Conservation (phyloP, 1,139 yeast genomes). For the Schwanniomyces etchellsii region DNA sequence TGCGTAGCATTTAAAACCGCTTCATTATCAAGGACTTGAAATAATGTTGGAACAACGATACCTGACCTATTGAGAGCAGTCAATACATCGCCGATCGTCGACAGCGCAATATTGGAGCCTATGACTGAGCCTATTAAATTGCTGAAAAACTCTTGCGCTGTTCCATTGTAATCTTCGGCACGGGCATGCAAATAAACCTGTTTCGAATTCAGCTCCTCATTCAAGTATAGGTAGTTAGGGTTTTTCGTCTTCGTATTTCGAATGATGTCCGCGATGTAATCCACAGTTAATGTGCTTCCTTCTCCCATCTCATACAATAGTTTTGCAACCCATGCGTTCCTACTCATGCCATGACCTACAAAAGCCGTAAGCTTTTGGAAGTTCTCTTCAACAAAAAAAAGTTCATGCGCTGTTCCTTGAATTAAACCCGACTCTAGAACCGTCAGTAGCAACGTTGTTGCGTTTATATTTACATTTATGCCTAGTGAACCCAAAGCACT, state of each 20-base stretch:
- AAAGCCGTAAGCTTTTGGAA: conserved; percentile 19
- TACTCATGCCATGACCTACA: conserved; percentile 20
- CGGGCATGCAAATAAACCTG: conserved; percentile 11
- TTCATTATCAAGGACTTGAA: conserved; percentile 21
- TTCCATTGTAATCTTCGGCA: conserved; percentile 19
- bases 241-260: conserved; percentile 20
- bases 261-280: conserved; percentile 22
- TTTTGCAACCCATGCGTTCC: conserved; percentile 23
- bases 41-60: conserved; percentile 22
- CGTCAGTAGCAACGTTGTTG: conserved; percentile 12
- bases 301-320: conserved; percentile 27
- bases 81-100: conserved; percentile 20
- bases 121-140: conserved; percentile 26
- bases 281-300: conserved; percentile 24
- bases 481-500: conserved; percentile 6
- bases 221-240: conserved; percentile 10
- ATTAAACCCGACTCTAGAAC: conserved; percentile 23
- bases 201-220: conserved; percentile 6
- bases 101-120: conserved; percentile 19
- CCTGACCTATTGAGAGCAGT: conserved; percentile 29
- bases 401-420: conserved; percentile 16
- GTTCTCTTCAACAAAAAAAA: conserved; percentile 26
- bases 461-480: conserved; percentile 18
- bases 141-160: conserved; percentile 27
- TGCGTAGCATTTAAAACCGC: conserved; percentile 18